Conservation (phyloP, 2,329 filamentous ascomycete species). For the Acrodontium crateriforme region DNA sequence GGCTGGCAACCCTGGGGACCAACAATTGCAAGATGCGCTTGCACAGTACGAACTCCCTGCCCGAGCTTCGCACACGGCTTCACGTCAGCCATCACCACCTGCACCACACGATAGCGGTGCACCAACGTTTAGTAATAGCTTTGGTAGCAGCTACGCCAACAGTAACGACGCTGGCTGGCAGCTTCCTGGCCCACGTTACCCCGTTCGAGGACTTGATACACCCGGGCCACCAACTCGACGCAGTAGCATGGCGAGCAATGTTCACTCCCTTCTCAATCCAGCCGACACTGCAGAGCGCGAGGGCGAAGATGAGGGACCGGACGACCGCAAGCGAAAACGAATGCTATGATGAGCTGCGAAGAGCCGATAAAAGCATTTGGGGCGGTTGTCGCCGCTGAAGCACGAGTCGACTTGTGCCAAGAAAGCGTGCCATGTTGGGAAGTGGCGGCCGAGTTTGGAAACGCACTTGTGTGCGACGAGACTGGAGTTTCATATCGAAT, state of each 20-base stretch:
- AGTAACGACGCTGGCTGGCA: conserved; percentile 44
- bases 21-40: conserved; percentile 47
- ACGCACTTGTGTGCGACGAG: too few species aligned
- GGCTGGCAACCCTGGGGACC: conserved; percentile 38
- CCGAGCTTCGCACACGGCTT: conserved; percentile 32
- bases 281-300: conserved; percentile 53
- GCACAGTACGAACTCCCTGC: conserved; percentile 52
- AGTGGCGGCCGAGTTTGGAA: too few species aligned
- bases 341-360: conserved; percentile 26
- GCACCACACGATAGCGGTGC: conserved; percentile 12
- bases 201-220: conserved; percentile 36
- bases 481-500: too few species aligned
- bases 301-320: conserved; percentile 45
- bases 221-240: conserved; percentile 50
- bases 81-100: conserved; percentile 38
- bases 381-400: too few species aligned
- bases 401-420: too few species aligned
- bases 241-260: conserved; percentile 58
- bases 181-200: conserved; percentile 36
- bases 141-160: conserved; percentile 34
- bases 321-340: conserved; percentile 50
- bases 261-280: conserved; percentile 53
- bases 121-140: conserved; percentile 32
- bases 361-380: too few species aligned
- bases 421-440: too few species aligned